Percentiles rank a stretch among this genome's conserved stretches.
These are phyloP conservation scores for Macrophomina phaseolina DNA, from an alignment of 2,329 filamentous ascomycete species.

Conservation along the genomic window DNA sequence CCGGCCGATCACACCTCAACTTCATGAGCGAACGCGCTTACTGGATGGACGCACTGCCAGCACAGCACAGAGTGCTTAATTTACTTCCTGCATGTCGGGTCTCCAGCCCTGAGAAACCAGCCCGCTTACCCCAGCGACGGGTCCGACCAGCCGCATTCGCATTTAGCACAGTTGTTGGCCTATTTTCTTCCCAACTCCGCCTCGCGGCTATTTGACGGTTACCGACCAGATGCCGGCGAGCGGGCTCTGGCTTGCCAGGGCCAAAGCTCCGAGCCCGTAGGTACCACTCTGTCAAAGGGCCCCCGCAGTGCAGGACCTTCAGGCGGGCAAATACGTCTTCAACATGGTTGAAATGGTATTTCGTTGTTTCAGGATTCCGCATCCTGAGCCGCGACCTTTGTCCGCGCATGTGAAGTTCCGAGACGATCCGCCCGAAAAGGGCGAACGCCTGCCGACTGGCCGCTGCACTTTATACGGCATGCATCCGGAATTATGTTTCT, in stretches of 20 bases:
- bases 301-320: too few species aligned
- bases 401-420: conserved; percentile 2
- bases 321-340: too few species aligned
- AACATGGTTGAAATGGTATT: too few species aligned
- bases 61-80: conserved; percentile 1
- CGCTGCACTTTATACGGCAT: not conserved
- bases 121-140: not conserved
- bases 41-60: conserved; percentile 13
- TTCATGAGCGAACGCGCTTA: not conserved
- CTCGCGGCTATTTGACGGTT: not conserved
- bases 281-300: too few species aligned
- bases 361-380: not conserved
- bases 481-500: conserved; percentile 7
- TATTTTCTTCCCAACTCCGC: not conserved
- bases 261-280: too few species aligned
- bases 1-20: not conserved
- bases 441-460: not conserved
- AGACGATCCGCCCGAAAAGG: not conserved
- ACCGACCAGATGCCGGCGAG: not conserved
- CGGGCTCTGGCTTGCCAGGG: too few species aligned
- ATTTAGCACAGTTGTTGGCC: not conserved
- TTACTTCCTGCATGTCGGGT: not conserved
- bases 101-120: not conserved
- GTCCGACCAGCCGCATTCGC: too few species aligned
- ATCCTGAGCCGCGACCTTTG: not conserved